Evolutionary conservation across 75 land plant genomes (phyloP).

Genomic region (Pinus tabuliformis): DNA sequence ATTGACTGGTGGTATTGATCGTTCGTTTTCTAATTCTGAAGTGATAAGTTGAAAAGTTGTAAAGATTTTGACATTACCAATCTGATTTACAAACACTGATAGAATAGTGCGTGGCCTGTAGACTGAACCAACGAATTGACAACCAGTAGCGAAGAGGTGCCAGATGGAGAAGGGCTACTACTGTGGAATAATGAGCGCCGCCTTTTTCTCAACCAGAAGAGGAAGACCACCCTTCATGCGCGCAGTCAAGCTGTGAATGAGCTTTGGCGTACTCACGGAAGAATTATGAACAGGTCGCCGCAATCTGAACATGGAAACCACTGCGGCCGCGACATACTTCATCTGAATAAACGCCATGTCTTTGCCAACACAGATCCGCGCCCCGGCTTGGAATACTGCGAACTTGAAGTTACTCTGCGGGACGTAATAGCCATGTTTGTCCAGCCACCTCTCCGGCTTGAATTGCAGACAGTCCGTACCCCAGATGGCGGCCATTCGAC

Average conservation of each 20-base stretch:
- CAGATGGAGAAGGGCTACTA: too few species aligned
- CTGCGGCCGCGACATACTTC: constrained; percentile 29
- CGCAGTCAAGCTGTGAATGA: not conserved
- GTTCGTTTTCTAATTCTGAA: too few species aligned
- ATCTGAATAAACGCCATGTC: constrained; percentile 38
- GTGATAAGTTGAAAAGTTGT: too few species aligned
- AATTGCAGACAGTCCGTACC: constrained; percentile 26
- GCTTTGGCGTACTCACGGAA: not conserved
- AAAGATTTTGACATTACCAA: too few species aligned
- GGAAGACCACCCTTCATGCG: constrained; percentile 1
- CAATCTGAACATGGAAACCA: constrained; percentile 5
- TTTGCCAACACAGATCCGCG: constrained; percentile 41
- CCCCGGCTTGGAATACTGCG: constrained; percentile 37
- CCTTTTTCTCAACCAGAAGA: not conserved
- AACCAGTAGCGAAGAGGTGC: too few species aligned
- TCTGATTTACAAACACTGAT: too few species aligned
- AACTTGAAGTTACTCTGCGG: constrained; percentile 31
- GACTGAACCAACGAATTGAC: too few species aligned
- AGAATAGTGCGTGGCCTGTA: too few species aligned
- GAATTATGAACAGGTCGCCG: not conserved
- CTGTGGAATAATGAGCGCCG: too few species aligned
- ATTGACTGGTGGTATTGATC: too few species aligned
- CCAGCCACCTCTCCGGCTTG: constrained; percentile 44
- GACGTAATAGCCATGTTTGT: constrained; percentile 5
- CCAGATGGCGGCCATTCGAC: constrained; percentile 44